These are phyloP conservation scores for Selaginella tamariscina DNA, from an alignment of 75 land plant species.

Conservation along the genomic window DNA sequence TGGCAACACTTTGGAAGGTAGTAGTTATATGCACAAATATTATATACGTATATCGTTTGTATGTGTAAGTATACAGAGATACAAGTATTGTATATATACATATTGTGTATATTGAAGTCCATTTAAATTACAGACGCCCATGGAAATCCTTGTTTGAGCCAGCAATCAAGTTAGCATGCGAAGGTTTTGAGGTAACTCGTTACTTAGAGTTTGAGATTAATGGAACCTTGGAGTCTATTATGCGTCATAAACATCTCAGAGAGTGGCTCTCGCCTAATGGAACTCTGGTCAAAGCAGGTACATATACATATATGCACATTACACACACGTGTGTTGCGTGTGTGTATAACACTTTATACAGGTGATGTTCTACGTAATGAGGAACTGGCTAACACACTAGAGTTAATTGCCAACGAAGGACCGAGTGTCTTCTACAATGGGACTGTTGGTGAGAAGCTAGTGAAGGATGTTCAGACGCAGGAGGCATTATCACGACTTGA, in stretches of 20 bases:
- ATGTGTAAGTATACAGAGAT: too few relatives aligned
- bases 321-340: too few relatives aligned
- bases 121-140: too few relatives aligned
- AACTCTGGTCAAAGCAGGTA: constrained; percentile 33
- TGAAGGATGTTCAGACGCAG: constrained; percentile 56
- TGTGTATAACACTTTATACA: too few relatives aligned
- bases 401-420: constrained; percentile 48
- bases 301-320: too few relatives aligned
- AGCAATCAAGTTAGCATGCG: constrained; percentile 56
- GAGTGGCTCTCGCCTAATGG: constrained; percentile 52
- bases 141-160: constrained; percentile 61
- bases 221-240: constrained; percentile 8
- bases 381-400: constrained; percentile 41
- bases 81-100: too few relatives aligned
- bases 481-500: constrained; percentile 82
- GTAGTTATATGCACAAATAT: too few relatives aligned
- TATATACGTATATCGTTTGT: too few relatives aligned
- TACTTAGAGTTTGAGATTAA: constrained; percentile 36
- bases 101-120: too few relatives aligned
- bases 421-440: constrained; percentile 69
- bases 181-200: constrained; percentile 51
- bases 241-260: constrained; percentile 47
- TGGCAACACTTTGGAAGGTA: constrained; percentile 65
- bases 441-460: constrained; percentile 48
- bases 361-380: constrained; percentile 57